phyloP scores from a whole-genome alignment of 208 protist genomes.

The Porcisia deanei region DNA sequence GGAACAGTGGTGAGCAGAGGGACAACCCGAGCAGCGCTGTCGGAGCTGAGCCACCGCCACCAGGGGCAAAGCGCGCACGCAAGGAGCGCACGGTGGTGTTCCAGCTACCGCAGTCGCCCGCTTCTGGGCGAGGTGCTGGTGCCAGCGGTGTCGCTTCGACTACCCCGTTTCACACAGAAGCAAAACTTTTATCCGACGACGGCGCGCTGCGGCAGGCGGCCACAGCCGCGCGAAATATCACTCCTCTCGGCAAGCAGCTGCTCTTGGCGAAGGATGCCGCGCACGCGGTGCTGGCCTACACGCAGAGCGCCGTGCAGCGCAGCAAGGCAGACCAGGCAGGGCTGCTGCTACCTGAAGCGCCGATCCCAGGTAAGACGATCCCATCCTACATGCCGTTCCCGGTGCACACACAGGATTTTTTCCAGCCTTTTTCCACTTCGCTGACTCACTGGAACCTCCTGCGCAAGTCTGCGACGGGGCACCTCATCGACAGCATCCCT shows the following conservation, averaged over 20 bases:
- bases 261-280: conserved; percentile 65
- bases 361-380: conserved; percentile 64
- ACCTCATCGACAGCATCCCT: conserved; percentile 34
- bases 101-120: conserved; percentile 39
- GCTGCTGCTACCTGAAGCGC: conserved; percentile 54
- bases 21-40: neutral
- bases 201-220: conserved; percentile 63
- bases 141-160: neutral
- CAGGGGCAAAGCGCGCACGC: conserved; percentile 38
- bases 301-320: conserved; percentile 63
- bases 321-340: conserved; percentile 61
- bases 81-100: conserved; percentile 74
- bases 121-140: neutral
- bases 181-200: conserved; percentile 19
- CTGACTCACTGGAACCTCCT: conserved; percentile 81
- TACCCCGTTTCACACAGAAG: conserved; percentile 11
- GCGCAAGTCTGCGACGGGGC: conserved; percentile 67
- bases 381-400: conserved; percentile 69
- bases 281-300: conserved; percentile 53
- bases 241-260: conserved; percentile 75
- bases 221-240: conserved; percentile 64
- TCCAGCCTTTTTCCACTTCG: conserved; percentile 78
- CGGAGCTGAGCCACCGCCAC: neutral
- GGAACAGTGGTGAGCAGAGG: neutral
- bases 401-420: conserved; percentile 60